phyloP scores from a whole-genome alignment of 2,329 filamentous ascomycete species.

The Rhinocladiella similis region DNA sequence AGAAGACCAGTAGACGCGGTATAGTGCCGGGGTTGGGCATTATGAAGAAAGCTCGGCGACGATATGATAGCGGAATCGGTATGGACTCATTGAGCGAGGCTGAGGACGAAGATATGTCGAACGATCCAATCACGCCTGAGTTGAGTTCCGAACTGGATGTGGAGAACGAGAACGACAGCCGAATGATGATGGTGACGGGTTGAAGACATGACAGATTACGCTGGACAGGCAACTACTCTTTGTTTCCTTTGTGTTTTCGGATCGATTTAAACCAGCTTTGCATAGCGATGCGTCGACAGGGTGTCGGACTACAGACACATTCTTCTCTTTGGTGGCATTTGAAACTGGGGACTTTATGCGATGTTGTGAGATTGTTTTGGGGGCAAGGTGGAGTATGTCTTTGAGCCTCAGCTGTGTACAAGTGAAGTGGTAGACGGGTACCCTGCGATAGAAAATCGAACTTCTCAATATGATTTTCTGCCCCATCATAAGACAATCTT shows the following conservation, averaged over 20 bases:
- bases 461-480: too few relatives aligned
- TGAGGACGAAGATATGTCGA: conserved; percentile 31
- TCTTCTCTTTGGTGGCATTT: background rate
- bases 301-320: background rate
- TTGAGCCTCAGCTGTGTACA: too few relatives aligned
- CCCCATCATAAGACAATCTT: too few relatives aligned
- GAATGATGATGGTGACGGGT: conserved; percentile 2
- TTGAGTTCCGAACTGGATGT: conserved; percentile 24
- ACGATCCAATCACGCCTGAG: conserved; percentile 27
- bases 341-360: background rate
- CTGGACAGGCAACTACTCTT: background rate
- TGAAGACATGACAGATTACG: background rate
- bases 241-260: background rate
- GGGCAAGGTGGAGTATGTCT: too few relatives aligned
- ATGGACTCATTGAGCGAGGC: conserved; percentile 35
- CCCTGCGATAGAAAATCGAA: too few relatives aligned
- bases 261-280: background rate
- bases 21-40: conserved; percentile 9
- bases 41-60: conserved; percentile 16
- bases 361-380: too few relatives aligned
- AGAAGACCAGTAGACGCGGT: conserved; percentile 14
- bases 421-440: too few relatives aligned
- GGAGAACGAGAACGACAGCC: conserved; percentile 10
- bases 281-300: background rate
- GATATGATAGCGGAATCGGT: conserved; percentile 43